These are phyloP conservation scores for Aspergillus sp. DNA, from an alignment of 2,329 filamentous ascomycete genomes.

Conservation along the genomic window DNA sequence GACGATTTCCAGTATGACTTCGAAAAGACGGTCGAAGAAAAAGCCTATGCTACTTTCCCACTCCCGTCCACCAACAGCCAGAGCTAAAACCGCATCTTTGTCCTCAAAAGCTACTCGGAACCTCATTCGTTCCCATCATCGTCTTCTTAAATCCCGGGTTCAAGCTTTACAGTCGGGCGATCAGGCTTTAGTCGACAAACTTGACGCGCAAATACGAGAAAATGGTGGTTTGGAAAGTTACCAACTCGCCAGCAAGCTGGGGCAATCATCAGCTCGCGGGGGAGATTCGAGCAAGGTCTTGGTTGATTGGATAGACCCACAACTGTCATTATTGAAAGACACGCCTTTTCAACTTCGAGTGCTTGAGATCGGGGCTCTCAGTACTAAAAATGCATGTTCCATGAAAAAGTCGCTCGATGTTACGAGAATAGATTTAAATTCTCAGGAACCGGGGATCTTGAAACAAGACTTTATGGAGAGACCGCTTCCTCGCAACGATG, in stretches of 20 bases:
- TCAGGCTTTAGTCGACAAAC: constrained; percentile 31
- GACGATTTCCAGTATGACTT: constrained; percentile 17
- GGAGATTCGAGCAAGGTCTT: constrained; percentile 58
- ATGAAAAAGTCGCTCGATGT: constrained; percentile 63
- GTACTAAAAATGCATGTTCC: constrained; percentile 77
- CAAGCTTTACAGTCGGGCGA: constrained; percentile 45
- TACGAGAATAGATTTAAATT: constrained; percentile 82
- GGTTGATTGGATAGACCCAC: constrained; percentile 50
- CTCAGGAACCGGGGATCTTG: constrained; percentile 67
- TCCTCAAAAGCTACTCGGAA: constrained; percentile 53
- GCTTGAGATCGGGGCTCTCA: constrained; percentile 85
- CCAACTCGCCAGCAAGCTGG: constrained; percentile 56
- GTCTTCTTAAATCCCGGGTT: constrained; percentile 51
- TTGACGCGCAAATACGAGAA: constrained; percentile 47
- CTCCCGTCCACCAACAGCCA: constrained; percentile 39
- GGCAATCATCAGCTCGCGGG: constrained; percentile 54
- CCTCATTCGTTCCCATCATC: constrained; percentile 55
- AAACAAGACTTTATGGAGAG: constrained; percentile 93
- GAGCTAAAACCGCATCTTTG: constrained; percentile 33
- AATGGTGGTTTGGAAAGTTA: constrained; percentile 55
- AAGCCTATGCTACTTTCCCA: constrained; percentile 36
- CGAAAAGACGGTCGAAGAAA: constrained; percentile 22
- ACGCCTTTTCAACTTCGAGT: constrained; percentile 48
- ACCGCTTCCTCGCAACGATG: constrained; percentile 55
- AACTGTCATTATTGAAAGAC: constrained; percentile 17